A percentile compares a stretch with the other conserved stretches of the same genome.
Evolutionary conservation across 371 early-diverging fungal genomes (phyloP).

Genomic region (Rhizopus sp.): DNA sequence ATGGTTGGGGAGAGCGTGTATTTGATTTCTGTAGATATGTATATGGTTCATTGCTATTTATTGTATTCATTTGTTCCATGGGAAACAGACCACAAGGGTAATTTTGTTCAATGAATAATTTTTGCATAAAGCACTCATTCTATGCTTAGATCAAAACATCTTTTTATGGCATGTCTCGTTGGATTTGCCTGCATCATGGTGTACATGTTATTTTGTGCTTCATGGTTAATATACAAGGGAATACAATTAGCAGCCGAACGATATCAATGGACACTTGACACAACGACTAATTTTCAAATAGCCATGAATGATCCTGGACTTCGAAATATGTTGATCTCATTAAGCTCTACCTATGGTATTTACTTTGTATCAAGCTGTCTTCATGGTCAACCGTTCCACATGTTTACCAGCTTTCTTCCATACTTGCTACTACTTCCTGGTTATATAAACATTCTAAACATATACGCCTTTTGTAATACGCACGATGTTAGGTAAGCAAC

Average conservation of each 20-base stretch:
- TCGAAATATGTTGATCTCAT: slow-evolving; percentile 58
- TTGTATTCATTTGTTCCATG: slow-evolving; percentile 73
- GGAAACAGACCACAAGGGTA: slow-evolving; percentile 89
- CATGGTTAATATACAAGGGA: slow-evolving; percentile 54
- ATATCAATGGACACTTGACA: slow-evolving; percentile 31
- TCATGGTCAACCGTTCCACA: slow-evolving; percentile 68
- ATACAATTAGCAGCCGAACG: slow-evolving; percentile 36
- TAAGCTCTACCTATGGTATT: slow-evolving; percentile 66
- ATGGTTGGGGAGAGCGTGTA: slow-evolving; percentile 43
- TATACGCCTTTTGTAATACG: slow-evolving; percentile 75
- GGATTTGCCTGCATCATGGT: slow-evolving; percentile 46
- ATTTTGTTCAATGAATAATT: slow-evolving; percentile 1
- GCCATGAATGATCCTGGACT: slow-evolving; percentile 49
- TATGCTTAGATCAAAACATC: slow-evolving; percentile 36
- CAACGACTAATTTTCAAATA: slow-evolving; percentile 27
- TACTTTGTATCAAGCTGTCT: slow-evolving; percentile 64
- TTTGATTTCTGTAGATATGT: slow-evolving; percentile 56
- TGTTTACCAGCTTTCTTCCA: slow-evolving; percentile 67
- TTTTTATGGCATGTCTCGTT: slow-evolving; percentile 41
- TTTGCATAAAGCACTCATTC: neutral
- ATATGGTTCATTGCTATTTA: slow-evolving; percentile 68
- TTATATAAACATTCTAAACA: slow-evolving; percentile 66
- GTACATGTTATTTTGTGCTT: slow-evolving; percentile 46
- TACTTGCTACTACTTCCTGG: slow-evolving; percentile 65
- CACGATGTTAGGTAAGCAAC: slow-evolving; percentile 65